Evolutionary conservation across 2,329 filamentous ascomycete species (phyloP), one percentile per base, ranked within the genome.

Genomic region (Corniculantispora saksenae): DNA sequence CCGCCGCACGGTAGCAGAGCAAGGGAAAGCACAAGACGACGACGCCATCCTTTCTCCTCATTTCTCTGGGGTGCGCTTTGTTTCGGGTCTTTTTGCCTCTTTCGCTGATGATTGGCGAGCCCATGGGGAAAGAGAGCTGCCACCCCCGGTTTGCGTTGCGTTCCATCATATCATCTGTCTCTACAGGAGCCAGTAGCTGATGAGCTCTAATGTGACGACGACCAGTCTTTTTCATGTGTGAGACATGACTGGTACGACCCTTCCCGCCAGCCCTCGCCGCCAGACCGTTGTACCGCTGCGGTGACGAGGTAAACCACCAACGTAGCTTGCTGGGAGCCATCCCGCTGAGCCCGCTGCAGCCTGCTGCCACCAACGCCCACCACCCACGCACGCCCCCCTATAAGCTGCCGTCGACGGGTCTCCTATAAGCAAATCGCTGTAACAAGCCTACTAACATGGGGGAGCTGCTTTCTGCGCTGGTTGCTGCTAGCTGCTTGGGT

Each of bases 61-160:
- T 48, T 32, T 47, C 19, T 17, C 40, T 29, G 43, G 47, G 23
- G 35, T 13, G 13, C 7, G 35, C 8, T 7, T 51, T n/a, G 61
- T 55, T 56, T 63, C 61, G 61, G 61, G 61, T 56, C 61, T 57
- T 63, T 63, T 63, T 63, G 53, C 61, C 61, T 48, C 15, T 63
- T 63, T 56, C 35, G 61, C 61, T 40, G 13, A 56, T 38, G 61
- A 57, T 63, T 63, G 61, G 40, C 61, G 61, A 63, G 61, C 61
- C 61, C 61, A 56, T 63, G 61, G 61, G 61, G 61, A 63, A 63
- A 53, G 21, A 38, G 13, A 13, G 53, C 51, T 23, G 25, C 40
- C 61, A n/a, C 51, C 40, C 35, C 13, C 13, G 35, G 8, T 7
- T 38, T 38, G 35, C 35, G 61, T 50, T 63, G 51, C 61, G 53